Base-by-base conservation (phyloP, 2,329 filamentous ascomycete species). In the Fusarium sp. region DNA sequence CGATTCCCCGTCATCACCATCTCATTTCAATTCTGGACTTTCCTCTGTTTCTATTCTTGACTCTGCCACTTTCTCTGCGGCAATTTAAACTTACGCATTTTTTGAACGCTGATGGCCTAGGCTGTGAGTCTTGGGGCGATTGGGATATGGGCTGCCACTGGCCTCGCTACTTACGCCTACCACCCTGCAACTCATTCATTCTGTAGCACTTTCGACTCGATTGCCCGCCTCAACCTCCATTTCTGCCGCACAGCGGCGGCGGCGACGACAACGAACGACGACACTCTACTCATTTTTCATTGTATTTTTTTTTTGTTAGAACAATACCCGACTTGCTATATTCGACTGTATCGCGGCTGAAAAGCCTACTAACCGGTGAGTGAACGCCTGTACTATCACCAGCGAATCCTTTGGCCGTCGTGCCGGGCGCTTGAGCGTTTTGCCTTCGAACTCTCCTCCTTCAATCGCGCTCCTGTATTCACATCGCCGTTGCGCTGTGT, bases 141-240 rank as follows among this genome's bases (percentile, higher is more conserved):
- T 80, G 78, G 78, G 76, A 78, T 70, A 74, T 78, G 78, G 76
- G 77, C 78, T 78, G 73, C 70, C 73, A 70, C 71, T 75, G 78
- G 74, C 74, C 73, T 77, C 72, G 71, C 74, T 73, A 71, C 72
- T 70, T 70, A 70, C 72, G 74, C 72, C 71, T 71, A 66, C 72
- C 74, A 75, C 69, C 70, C 71, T 77, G 68, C 69, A 70, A 70
- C 59, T 72, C 62, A 64, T 71, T 67, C 57, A 61, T 60, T 65
- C 70, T 62, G 63, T 66, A 67, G 47, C 69, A 68, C 71, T 61
- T 42, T 70, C 63, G 61, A 60, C 62, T 74, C 51, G 59, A 72
- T 46, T 69, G 68, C 57, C 63, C 53, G 47, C 60, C 38, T 55
- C 65, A 52, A 60, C 49, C 40, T 69, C 38, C 37, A 50, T 56